These are phyloP conservation scores for Xerocomellus dryophilus DNA, from an alignment of 768 basidiomycete species.

Conservation along the genomic window DNA sequence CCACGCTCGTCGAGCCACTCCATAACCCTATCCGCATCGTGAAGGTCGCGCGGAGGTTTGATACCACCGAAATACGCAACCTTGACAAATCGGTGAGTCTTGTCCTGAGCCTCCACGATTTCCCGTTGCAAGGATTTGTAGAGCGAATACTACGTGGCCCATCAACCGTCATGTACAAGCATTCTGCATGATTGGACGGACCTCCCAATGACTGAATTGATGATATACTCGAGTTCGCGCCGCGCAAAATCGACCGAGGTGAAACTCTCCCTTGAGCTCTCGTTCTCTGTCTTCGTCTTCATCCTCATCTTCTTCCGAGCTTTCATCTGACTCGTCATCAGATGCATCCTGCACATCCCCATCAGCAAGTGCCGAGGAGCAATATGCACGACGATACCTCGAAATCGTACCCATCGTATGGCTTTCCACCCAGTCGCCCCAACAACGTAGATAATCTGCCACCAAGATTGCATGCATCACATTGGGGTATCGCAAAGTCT, in stretches of 20 bases:
- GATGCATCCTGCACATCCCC: conserved; percentile 13
- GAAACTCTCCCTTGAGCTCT: conserved; percentile 39
- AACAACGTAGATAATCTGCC: conserved; percentile 62
- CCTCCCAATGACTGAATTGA: conserved; percentile 81
- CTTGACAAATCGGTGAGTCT: conserved; percentile 49
- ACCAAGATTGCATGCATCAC: conserved; percentile 82
- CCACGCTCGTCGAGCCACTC: conserved; percentile 76
- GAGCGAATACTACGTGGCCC: conserved; percentile 55
- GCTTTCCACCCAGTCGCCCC: conserved; percentile 59
- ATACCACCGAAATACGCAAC: conserved; percentile 53
- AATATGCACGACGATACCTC: conserved; percentile 39
- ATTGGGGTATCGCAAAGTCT: conserved; percentile 56
- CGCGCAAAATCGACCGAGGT: conserved; percentile 81
- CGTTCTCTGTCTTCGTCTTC: conserved; percentile 11
- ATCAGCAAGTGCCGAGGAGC: conserved; percentile 1
- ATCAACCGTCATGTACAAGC: conserved; percentile 4
- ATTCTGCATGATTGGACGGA: conserved; percentile 31
- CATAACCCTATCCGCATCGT: conserved; percentile 75
- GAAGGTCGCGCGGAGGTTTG: conserved; percentile 61
- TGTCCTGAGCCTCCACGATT: conserved; percentile 51
- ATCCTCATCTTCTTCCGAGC: conserved; percentile 24
- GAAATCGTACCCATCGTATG: conserved; percentile 73
- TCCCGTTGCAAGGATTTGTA: conserved; percentile 58
- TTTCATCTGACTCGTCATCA: conserved; percentile 24
- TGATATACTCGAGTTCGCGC: conserved; percentile 66